A percentile compares a stretch with the other conserved stretches of the same genome.
phyloP scores from a whole-genome alignment of 331 rosid genomes.

The Arachis monticola region DNA sequence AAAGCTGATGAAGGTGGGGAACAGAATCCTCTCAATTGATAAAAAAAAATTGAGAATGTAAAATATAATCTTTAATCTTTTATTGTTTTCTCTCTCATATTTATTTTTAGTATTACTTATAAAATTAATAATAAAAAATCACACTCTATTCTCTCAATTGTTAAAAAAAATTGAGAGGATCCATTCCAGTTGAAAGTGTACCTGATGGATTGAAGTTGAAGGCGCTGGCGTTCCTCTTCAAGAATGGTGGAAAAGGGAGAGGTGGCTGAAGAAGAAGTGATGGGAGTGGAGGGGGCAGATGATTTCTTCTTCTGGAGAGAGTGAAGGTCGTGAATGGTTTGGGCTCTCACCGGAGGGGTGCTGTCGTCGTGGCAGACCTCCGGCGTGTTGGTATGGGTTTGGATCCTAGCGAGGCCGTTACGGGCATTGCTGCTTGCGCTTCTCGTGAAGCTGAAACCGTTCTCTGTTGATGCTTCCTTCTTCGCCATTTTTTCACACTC shows the following conservation, averaged over 20 bases:
- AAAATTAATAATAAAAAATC: too few species aligned
- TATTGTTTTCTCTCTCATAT: too few species aligned
- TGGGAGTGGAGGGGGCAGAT: slow-evolving; percentile 67
- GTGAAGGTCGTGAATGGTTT: slow-evolving; percentile 77
- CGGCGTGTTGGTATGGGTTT: slow-evolving; percentile 39
- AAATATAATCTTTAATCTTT: too few species aligned
- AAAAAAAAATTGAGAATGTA: too few species aligned
- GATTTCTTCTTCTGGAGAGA: slow-evolving; percentile 75
- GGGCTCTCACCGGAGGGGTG: slow-evolving; percentile 68
- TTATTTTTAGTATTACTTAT: too few species aligned
- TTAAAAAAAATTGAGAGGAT: too few species aligned
- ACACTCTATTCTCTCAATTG: too few species aligned
- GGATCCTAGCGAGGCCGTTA: slow-evolving; percentile 62
- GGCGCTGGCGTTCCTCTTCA: slow-evolving; percentile 66
- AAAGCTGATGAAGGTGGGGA: not conserved
- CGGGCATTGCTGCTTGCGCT: slow-evolving; percentile 30
- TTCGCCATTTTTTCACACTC: not conserved
- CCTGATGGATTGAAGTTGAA: slow-evolving; percentile 87
- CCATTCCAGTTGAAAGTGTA: not conserved
- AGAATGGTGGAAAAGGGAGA: slow-evolving; percentile 41
- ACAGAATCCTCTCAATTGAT: too few species aligned
- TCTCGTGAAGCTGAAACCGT: slow-evolving; percentile 41
- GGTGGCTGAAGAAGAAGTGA: slow-evolving; percentile 22
- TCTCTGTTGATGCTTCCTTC: not conserved
- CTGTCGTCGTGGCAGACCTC: slow-evolving; percentile 74